Base-by-base conservation (phyloP, 208 protist species). In the Phytomonas sp. region DNA sequence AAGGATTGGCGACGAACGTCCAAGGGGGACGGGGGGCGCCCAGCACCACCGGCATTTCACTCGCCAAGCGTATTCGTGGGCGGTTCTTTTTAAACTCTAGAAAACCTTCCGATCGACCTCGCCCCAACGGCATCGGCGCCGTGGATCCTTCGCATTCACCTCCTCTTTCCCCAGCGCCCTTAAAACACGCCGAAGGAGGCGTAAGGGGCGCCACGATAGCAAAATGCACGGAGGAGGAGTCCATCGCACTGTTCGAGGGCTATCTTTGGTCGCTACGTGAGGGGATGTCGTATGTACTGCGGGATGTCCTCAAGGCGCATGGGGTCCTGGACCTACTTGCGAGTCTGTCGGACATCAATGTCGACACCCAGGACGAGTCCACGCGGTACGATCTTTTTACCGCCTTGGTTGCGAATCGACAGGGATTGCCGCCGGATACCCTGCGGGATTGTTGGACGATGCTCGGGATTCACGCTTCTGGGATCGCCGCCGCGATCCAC, bases 401-500 rank as follows among this genome's bases (percentile, higher is more conserved):
- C 2, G 71, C 73, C 11, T 77, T 94, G 62, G 32, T 92, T 19
- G 71, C 81, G 4, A 80, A 87, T 66, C 79, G 84, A 4, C 75
- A 89, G 6, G 64, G 52, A 23, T 76, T 94, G 12, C 73, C 81
- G 0, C 67, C 74, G 36, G 56, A 70, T 30, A 75, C 72, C n/a
- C 63, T 84, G 62, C 59, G 65, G 34, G 79, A 77, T 29, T 92
- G 78, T 70, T 94, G 86, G 86, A 74, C 72, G 10, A 65, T 73
- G 3, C 63, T 94, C 0, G 66, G 74, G 40, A 70, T 79, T 60
- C 76, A 86, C 60, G 72, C 76, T 12, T 71, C 69, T 36, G 74
- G 77, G 60, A 87, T 94, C 69, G 89, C 78, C n/a, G 77, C 74
- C 0, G n/a, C 70, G 32, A 42, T 94, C 23, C 73, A 84, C 61